These are phyloP conservation scores for Alloteropsis semialata DNA, from an alignment of 176 grass and related monocot species.

Conservation along the genomic window DNA sequence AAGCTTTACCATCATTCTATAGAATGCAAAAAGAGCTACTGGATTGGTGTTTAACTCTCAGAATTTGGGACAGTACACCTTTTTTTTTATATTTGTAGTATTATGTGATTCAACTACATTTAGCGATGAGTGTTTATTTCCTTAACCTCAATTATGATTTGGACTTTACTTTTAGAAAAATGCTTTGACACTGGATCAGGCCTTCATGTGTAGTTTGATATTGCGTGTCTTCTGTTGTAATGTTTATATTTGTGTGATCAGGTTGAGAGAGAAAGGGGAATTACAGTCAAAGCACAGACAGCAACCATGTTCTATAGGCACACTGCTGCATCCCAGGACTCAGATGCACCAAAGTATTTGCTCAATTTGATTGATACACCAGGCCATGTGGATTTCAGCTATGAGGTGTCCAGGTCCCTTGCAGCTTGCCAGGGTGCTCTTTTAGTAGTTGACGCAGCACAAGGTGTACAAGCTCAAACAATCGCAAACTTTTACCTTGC, in stretches of 20 bases:
- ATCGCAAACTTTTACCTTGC: constrained; percentile 95
- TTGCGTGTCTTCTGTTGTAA: constrained; percentile 17
- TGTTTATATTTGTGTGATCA: constrained; percentile 29
- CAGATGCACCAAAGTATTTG: constrained; percentile 52
- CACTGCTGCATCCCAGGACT: not conserved
- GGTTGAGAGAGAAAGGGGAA: constrained; percentile 97
- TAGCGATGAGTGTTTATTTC: not conserved
- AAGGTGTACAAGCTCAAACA: constrained; percentile 99
- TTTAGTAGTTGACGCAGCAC: constrained; percentile 94
- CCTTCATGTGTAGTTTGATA: constrained; percentile 1
- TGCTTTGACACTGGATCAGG: not conserved
- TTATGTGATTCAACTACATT: not conserved
- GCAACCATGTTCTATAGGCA: constrained; percentile 90
- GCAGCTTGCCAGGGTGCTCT: constrained; percentile 95
- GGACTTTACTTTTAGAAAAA: not conserved
- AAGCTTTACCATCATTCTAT: not conserved
- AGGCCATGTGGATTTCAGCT: constrained; percentile 96
- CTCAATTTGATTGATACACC: constrained; percentile 96
- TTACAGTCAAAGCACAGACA: constrained; percentile 97
- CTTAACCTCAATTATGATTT: not conserved
- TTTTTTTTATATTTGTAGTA: not conserved
- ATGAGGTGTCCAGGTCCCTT: constrained; percentile 92
- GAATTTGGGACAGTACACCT: not conserved
- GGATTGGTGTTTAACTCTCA: constrained; percentile 1
- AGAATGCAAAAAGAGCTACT: not conserved